Percentiles rank a stretch among this genome's conserved stretches.
phyloP scores from a whole-genome alignment of 768 basidiomycete species.

The Obba rivulosa region DNA sequence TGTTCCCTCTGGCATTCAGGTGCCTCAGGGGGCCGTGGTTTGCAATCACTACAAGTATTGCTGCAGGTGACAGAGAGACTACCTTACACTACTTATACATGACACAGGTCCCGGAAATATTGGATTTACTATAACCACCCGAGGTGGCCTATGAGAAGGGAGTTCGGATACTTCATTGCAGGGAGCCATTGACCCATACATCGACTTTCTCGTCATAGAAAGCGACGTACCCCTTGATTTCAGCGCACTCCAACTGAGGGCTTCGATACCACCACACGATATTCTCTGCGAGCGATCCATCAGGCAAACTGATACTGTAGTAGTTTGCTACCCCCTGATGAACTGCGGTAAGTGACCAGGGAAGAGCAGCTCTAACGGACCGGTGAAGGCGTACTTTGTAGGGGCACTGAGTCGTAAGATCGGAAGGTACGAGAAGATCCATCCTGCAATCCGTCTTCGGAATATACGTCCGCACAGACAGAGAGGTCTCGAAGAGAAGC shows the following conservation, averaged over 20 bases:
- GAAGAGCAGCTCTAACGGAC: background rate
- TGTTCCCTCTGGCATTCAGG: too few relatives aligned
- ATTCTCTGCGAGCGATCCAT: conserved; percentile 39
- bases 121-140: too few relatives aligned
- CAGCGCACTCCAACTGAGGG: conserved; percentile 44
- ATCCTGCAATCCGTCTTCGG: conserved; percentile 50
- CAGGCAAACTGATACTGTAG: conserved; percentile 43
- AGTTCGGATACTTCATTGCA: conserved; percentile 25
- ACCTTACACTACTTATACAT: too few relatives aligned
- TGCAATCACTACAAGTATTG: too few relatives aligned
- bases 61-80: too few relatives aligned
- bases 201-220: conserved; percentile 69
- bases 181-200: conserved; percentile 56
- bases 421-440: conserved; percentile 44
- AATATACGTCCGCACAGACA: conserved; percentile 56
- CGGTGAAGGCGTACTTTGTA: conserved; percentile 48
- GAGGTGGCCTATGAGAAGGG: too few relatives aligned
- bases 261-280: conserved; percentile 63
- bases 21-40: too few relatives aligned
- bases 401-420: conserved; percentile 46
- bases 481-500: conserved; percentile 53
- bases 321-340: conserved; percentile 55
- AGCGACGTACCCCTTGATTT: conserved; percentile 46
- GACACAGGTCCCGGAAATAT: too few relatives aligned
- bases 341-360: background rate